Conservation (phyloP, 1,284 basidiomycete genomes). For the Ceratobasidium sp. region DNA sequence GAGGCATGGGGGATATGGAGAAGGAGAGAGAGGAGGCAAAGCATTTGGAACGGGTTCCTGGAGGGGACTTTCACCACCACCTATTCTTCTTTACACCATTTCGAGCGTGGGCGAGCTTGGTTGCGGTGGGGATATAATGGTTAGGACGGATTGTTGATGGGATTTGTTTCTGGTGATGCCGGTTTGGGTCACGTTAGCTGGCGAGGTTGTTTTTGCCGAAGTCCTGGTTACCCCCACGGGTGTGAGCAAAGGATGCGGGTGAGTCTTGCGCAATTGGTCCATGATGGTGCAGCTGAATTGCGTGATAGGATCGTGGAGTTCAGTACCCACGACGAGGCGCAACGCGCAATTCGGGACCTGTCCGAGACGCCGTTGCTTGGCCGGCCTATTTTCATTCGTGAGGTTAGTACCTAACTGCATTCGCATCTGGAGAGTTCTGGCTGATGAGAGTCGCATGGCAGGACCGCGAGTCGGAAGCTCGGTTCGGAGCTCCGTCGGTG, state of each 20-base stretch:
- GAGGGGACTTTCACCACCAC: slow-evolving; percentile 37
- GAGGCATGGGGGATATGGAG: slow-evolving; percentile 2
- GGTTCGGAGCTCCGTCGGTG: slow-evolving; percentile 92
- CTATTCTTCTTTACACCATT: slow-evolving; percentile 35
- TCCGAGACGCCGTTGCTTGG: slow-evolving; percentile 90
- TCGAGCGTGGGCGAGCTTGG: slow-evolving; percentile 42
- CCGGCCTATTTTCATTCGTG: slow-evolving; percentile 94
- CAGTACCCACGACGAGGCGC: slow-evolving; percentile 82
- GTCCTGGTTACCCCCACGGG: slow-evolving; percentile 96
- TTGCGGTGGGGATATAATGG: slow-evolving; percentile 40
- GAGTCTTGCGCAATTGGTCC: slow-evolving; percentile 55
- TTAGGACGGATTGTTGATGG: slow-evolving; percentile 46
- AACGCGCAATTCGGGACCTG: slow-evolving; percentile 85
- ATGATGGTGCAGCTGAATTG: slow-evolving; percentile 2
- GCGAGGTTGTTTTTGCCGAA: slow-evolving; percentile 98
- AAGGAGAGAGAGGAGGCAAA: not conserved
- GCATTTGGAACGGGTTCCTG: slow-evolving; percentile 31
- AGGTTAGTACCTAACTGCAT: slow-evolving; percentile 63
- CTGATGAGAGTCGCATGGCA: slow-evolving; percentile 53
- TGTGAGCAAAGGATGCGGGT: slow-evolving; percentile 98
- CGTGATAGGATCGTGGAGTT: slow-evolving; percentile 88
- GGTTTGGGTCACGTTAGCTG: slow-evolving; percentile 85
- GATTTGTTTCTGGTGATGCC: slow-evolving; percentile 46
- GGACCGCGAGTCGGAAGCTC: slow-evolving; percentile 96
- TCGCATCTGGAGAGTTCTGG: not conserved